phyloP scores from a whole-genome alignment of 352 stramenopile genomes.

The Elongisporangium senticosum region DNA sequence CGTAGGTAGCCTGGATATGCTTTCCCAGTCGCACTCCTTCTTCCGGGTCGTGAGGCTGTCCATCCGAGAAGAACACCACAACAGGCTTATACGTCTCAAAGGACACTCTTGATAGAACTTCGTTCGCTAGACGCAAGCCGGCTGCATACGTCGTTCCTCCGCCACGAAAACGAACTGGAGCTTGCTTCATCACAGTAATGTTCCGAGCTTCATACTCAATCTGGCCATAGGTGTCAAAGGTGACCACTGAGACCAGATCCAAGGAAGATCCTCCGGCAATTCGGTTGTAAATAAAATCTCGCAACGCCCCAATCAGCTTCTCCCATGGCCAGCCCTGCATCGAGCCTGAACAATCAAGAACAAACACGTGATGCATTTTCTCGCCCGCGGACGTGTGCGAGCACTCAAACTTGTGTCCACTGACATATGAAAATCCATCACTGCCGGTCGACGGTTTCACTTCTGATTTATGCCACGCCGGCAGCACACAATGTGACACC shows the following conservation, averaged over 20 bases:
- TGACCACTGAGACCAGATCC: conserved; percentile 76
- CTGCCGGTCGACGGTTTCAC: conserved; percentile 15
- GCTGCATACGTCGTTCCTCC: conserved; percentile 46
- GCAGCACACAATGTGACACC: conserved; percentile 53
- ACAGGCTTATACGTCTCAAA: conserved; percentile 60
- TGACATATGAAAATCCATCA: conserved; percentile 50
- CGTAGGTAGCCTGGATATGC: conserved; percentile 51
- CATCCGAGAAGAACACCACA: conserved; percentile 79
- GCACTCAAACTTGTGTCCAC: conserved; percentile 72
- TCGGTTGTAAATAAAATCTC: conserved; percentile 64
- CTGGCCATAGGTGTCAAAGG: conserved; percentile 34
- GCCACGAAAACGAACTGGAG: conserved; percentile 24
- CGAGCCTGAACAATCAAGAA: conserved; percentile 74
- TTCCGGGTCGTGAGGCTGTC: conserved; percentile 36
- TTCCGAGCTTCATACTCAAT: conserved; percentile 50
- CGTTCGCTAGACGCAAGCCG: conserved; percentile 49
- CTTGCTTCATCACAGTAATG: conserved; percentile 36
- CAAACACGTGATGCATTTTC: conserved; percentile 74
- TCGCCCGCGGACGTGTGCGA: conserved; percentile 43
- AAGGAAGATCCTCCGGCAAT: conserved; percentile 36
- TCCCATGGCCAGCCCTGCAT: conserved; percentile 59
- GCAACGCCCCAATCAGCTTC: conserved; percentile 49
- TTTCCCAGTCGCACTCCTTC: conserved; percentile 42
- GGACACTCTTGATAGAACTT: conserved; percentile 62
- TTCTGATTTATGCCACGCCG: conserved; percentile 52